These are phyloP conservation scores for Sonneratia caseolaris DNA, from an alignment of 345 rosid species.

Conservation along the genomic window DNA sequence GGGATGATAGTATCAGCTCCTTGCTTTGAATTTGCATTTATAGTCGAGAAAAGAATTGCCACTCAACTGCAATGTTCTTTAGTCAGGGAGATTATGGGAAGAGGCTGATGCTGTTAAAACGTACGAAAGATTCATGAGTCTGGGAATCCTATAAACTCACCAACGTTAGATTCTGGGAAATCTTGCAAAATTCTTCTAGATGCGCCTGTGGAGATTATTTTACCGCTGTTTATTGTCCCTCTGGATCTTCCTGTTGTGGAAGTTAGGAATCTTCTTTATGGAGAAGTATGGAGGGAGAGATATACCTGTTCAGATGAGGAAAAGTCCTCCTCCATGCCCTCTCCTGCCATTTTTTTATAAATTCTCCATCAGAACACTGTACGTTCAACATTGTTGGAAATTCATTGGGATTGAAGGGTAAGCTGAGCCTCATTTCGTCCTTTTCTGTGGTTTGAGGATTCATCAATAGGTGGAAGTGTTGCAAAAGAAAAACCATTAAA, in stretches of 20 bases:
- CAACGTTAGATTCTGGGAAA: background rate
- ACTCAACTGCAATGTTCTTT: background rate
- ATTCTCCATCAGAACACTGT: background rate
- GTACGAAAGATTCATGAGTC: background rate
- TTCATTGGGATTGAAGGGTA: background rate
- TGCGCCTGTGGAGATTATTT: background rate
- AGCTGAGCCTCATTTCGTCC: background rate
- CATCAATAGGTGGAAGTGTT: background rate
- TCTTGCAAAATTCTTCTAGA: background rate
- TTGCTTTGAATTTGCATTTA: background rate
- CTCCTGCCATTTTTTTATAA: background rate
- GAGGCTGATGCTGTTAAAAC: no score
- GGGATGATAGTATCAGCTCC: background rate
- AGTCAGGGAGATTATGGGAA: no score
- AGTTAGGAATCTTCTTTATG: background rate
- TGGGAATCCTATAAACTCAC: background rate
- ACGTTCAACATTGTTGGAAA: background rate
- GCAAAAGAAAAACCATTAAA: background rate
- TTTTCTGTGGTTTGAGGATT: background rate
- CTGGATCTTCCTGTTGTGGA: background rate
- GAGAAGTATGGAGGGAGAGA: background rate
- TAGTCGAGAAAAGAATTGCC: background rate
- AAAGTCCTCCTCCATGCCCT: background rate
- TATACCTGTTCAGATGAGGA: background rate
- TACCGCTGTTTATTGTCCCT: background rate